Evolutionary conservation across 345 rosid species (phyloP), one percentile per base, ranked within the genome.

Genomic region (Lepidium sativum): DNA sequence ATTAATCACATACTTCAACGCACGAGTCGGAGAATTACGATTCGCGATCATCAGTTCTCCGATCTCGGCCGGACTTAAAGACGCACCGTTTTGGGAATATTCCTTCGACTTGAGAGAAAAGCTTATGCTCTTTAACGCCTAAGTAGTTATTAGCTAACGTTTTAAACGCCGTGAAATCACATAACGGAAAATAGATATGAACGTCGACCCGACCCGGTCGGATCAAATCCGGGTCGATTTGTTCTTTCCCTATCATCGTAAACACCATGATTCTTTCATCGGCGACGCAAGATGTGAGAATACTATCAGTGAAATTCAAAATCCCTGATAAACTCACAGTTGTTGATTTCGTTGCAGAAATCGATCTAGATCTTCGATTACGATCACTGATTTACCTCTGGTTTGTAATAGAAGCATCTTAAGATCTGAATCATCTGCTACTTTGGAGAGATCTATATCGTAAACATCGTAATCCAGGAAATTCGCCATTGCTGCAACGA

Each of bases 1-100:
- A 9, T 68, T 75, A 35, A 95, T 88, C 1, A 95, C 96, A 14
- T 91, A 70, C 72, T 84, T 95, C 78, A 95, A 56, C 13, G 99
- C 99, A 59, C 99, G 84, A 71, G 88, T 88, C n/a, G 97, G 99
- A 45, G 97, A 95, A 42, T 63, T 82, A 55, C 97, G 82, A 76
- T 95, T 88, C 4, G 89, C 85, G 41, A 91, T 88, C 99, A 95
- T 86, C 43, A 95, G 63, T 68, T 95, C 99, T 1, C 95, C 85
- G 32, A 95, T 86, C 78, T 88, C 97, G 1, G 97, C 97, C 14
- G 89, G 89, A 60, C 96, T 91, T 56, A 95, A 40, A 58, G 82
- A 81, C 21, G 88, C 81, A 2, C 99, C 99, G 54, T 70, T 77
- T 49, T 80, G 95, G 95, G 60, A 95, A 85, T 20, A 86, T 75